Percentiles rank a stretch among this genome's conserved stretches.
Conservation (phyloP, 2,329 filamentous ascomycete genomes). For the Scortechinia acanthostroma region DNA sequence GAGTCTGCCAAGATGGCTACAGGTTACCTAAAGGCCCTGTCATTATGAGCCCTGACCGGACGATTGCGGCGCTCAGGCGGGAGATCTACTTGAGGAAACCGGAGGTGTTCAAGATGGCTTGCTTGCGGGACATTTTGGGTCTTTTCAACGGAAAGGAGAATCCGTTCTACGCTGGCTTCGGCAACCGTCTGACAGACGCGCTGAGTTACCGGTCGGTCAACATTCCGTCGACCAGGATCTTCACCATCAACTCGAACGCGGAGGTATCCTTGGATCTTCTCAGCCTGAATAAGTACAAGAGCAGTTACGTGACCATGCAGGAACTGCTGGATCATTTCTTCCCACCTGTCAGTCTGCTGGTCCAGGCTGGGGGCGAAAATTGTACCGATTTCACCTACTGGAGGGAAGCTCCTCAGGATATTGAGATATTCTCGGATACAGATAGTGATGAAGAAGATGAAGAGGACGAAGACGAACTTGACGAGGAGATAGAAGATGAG, state of each 20-base stretch:
- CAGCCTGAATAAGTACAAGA: conserved; percentile 87
- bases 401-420: conserved; percentile 75
- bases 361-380: conserved; percentile 84
- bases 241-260: conserved; percentile 96
- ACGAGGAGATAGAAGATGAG: conserved; percentile 41
- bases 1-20: conserved; percentile 82
- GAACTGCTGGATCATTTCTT: conserved; percentile 98
- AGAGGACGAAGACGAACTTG: conserved; percentile 30
- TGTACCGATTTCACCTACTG: conserved; percentile 98
- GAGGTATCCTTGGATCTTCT: conserved; percentile 88
- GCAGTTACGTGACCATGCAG: conserved; percentile 92
- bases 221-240: conserved; percentile 88
- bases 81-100: conserved; percentile 94
- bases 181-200: conserved; percentile 91
- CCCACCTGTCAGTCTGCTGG: conserved; percentile 78
- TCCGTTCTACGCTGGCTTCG: conserved; percentile 94
- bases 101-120: conserved; percentile 99
- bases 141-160: conserved; percentile 66
- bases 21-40: conserved; percentile 82
- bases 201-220: conserved; percentile 93
- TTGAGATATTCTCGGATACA: conserved; percentile 83
- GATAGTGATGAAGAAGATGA: conserved; percentile 55
- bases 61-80: conserved; percentile 82
- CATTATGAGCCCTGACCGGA: conserved; percentile 89
- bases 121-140: conserved; percentile 83